Evolutionary conservation across 257 asterid species (phyloP), one percentile per base, ranked within the genome.

Genomic region (Solanum lycopersicoides): DNA sequence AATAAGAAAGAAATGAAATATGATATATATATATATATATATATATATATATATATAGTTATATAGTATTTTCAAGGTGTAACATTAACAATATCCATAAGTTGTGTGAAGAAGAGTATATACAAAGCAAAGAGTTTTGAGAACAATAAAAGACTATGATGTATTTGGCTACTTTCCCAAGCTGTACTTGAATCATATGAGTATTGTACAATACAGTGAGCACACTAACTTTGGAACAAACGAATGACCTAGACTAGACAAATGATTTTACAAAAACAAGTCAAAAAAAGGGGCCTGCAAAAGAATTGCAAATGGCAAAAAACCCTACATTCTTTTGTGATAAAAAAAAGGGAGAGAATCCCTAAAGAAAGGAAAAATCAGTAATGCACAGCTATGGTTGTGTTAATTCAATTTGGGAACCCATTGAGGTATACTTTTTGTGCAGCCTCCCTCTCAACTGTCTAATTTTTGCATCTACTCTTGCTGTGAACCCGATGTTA

Each of bases 381-480:
- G 39, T 76, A 71, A 9, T 74, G 82, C 74, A 86, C 73, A 73
- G 74, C 69, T 32, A 73, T 68, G 87, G 37, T 45, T 56, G 59
- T 75, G 84, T 41, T 34, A 60, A 25, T 23, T 86, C 88, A 23
- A 72, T 73, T 73, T 79, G 82, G 47, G 84, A 9, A 73, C 74
- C 89, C 83, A 92, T 88, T 42, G 94, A 86, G 30, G 98, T 92
- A 87, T 91, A 92, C 89, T 94, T 96, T 93, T 91, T 97, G 34
- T 93, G 97, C 93, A 97, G 84, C 63, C 86, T 91, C 89, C 94
- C 98, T 89, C 89, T 96, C 87, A 97, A 85, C 88, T 91, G 98
- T 90, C 98, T 90, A 90, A 96, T 97, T 85, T 94, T 93, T 9
- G 99, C 98, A 63, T 97, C 99, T 9, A 97, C 99, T 83, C 99